These are phyloP conservation scores for Colletotrichum sp. DNA, from an alignment of 2,329 filamentous ascomycete genomes.

Conservation along the genomic window DNA sequence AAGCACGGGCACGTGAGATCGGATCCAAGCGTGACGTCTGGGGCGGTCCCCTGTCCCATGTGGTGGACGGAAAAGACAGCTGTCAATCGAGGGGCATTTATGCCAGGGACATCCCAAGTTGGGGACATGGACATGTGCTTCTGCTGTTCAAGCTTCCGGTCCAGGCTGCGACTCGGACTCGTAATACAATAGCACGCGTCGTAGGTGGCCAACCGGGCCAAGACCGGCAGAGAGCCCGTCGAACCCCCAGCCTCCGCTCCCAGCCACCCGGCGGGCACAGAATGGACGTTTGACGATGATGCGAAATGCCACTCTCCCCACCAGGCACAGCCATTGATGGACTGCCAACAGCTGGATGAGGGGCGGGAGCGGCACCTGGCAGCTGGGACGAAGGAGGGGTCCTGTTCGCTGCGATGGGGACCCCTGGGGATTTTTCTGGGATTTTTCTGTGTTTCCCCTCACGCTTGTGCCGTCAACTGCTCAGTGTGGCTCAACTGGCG, in stretches of 20 bases:
- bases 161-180: background rate
- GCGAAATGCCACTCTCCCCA: background rate
- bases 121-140: background rate
- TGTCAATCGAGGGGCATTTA: background rate
- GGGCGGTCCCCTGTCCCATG: background rate
- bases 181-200: background rate
- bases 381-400: background rate
- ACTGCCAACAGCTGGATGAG: background rate
- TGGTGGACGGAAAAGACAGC: conserved; percentile 6
- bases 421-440: background rate
- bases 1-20: background rate
- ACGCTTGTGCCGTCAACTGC: background rate
- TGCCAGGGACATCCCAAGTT: background rate
- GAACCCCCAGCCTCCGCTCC: background rate
- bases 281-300: background rate
- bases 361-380: background rate
- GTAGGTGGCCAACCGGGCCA: background rate
- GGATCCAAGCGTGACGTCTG: background rate
- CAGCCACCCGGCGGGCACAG: background rate
- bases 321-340: background rate
- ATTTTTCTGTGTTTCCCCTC: background rate
- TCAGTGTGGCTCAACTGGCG: background rate
- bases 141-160: background rate
- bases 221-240: background rate
- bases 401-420: background rate